These are phyloP conservation scores for Colletotrichum falcatum DNA, from an alignment of 2,329 filamentous ascomycete species.

Conservation along the genomic window DNA sequence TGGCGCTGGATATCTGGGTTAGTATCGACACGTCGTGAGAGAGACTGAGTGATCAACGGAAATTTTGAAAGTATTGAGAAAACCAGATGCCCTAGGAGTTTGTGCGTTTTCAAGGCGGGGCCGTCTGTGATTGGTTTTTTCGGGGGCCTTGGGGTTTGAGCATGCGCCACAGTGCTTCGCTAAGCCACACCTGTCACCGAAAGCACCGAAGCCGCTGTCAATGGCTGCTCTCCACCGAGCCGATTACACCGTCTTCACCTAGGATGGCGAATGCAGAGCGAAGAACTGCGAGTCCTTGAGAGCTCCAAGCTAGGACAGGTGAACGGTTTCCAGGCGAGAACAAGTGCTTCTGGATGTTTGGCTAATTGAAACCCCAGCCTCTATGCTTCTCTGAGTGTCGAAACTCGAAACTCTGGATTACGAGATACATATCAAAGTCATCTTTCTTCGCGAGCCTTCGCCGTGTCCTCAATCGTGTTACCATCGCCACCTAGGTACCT, in stretches of 20 bases:
- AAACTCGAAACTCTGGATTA: no score
- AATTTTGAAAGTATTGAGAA: conserved; percentile 11
- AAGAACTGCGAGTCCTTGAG: no score
- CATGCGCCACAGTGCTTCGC: background rate
- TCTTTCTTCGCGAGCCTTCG: background rate
- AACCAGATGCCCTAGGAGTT: conserved; percentile 20
- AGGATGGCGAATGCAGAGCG: no score
- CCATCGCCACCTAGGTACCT: background rate
- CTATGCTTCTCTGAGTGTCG: no score
- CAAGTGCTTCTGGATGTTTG: background rate
- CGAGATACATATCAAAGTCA: background rate
- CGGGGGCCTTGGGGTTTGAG: conserved; percentile 14
- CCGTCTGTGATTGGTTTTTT: conserved; percentile 12
- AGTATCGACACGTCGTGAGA: conserved; percentile 40
- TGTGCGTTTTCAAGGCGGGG: conserved; percentile 16
- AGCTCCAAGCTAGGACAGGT: background rate
- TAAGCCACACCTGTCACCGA: conserved; percentile 7
- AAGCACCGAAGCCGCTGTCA: background rate
- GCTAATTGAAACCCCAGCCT: background rate
- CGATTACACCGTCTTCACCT: background rate
- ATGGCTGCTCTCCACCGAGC: background rate
- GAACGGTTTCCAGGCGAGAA: no score
- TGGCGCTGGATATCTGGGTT: conserved; percentile 42
- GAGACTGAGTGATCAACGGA: conserved; percentile 17
- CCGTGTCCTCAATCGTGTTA: background rate